Percentiles rank a stretch among this genome's conserved stretches.
Conservation (phyloP, 1,284 basidiomycete species). For the Fistulina hepatica region DNA sequence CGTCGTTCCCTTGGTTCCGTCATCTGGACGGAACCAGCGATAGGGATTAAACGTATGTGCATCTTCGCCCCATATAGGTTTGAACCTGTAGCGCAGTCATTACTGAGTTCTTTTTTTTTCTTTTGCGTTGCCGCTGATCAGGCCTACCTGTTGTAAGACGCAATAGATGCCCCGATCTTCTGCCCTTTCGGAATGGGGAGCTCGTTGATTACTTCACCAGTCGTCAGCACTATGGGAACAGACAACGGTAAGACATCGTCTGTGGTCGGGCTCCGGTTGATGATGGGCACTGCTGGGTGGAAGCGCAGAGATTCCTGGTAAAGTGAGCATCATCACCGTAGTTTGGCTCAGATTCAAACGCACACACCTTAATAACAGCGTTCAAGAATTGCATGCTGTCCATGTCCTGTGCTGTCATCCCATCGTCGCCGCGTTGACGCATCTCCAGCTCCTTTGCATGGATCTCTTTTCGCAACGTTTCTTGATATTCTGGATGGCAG, state of each 20-base stretch:
- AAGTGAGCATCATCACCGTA: neutral
- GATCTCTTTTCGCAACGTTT: constrained; percentile 32
- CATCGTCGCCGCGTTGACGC: constrained; percentile 24
- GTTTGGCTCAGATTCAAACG: too few relatives aligned
- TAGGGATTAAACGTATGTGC: constrained; percentile 40
- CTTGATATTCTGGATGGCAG: constrained; percentile 27
- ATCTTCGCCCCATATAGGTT: constrained; percentile 44
- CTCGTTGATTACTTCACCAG: constrained; percentile 24
- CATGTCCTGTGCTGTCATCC: constrained; percentile 28
- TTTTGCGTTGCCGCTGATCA: too few relatives aligned
- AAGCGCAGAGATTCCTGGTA: constrained; percentile 29
- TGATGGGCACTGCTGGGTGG: constrained; percentile 24
- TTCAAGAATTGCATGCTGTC: constrained; percentile 18
- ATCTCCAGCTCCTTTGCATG: constrained; percentile 23
- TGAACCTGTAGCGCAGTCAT: too few relatives aligned
- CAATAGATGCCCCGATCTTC: constrained; percentile 22
- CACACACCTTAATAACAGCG: constrained; percentile 16
- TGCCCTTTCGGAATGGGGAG: constrained; percentile 30
- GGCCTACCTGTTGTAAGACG: constrained; percentile 26
- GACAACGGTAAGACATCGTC: constrained; percentile 35
- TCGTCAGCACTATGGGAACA: constrained; percentile 22
- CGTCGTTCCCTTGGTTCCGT: constrained; percentile 24
- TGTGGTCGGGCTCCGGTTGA: constrained; percentile 21
- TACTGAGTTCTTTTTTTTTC: too few relatives aligned
- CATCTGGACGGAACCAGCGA: constrained; percentile 31